A percentile compares a stretch with the other conserved stretches of the same genome.
These are phyloP conservation scores for Hymenoscyphus fraxineus DNA, from an alignment of 2,329 filamentous ascomycete genomes.

Conservation along the genomic window DNA sequence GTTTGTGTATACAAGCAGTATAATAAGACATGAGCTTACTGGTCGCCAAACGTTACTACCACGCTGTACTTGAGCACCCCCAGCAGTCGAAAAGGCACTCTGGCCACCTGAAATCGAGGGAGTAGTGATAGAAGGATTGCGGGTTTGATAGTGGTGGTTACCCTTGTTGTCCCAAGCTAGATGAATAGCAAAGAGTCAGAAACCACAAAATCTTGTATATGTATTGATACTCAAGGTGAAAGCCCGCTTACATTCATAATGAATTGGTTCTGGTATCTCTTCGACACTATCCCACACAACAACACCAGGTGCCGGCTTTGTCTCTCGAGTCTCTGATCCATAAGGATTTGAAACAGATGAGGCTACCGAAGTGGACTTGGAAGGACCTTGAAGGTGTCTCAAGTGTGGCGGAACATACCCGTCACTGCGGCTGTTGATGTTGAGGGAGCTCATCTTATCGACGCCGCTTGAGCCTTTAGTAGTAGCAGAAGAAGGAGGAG, in stretches of 20 bases:
- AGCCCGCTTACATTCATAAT: background rate
- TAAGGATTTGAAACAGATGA: background rate
- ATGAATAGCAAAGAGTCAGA: background rate
- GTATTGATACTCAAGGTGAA: background rate
- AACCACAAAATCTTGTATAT: background rate
- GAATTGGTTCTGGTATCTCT: background rate
- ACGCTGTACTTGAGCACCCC: background rate
- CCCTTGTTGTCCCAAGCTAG: background rate
- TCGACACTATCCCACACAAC: background rate
- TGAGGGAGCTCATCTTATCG: background rate
- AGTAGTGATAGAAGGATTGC: background rate
- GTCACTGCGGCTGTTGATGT: background rate
- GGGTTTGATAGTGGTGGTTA: background rate
- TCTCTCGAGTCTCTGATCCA: background rate
- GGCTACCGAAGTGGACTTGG: background rate
- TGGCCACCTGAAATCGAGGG: background rate
- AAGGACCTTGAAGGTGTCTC: background rate
- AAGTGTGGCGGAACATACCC: background rate
- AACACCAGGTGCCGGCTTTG: background rate
- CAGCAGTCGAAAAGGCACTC: background rate
- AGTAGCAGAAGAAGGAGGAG: background rate
- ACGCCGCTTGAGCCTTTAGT: background rate
- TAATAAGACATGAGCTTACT: background rate
- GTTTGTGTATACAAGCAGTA: background rate
- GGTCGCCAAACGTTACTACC: background rate